Evolutionary conservation across 176 grass and related monocot species (phyloP).

Genomic region (Eragrostis curvula): DNA sequence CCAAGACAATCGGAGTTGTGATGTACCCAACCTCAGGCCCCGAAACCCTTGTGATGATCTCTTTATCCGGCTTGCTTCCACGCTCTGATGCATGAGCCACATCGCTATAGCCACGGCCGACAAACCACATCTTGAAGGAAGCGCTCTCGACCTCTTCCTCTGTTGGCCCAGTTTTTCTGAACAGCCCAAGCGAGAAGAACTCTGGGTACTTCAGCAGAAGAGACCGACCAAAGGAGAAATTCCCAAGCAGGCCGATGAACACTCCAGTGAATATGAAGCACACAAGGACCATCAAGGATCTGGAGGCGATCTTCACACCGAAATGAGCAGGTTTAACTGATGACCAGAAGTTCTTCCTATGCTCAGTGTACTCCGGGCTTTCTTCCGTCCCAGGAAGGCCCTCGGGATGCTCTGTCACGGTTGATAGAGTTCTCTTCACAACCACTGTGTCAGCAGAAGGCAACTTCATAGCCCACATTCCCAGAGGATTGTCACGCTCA

Average conservation of each 20-base stretch:
- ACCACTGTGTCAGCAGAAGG: constrained; percentile 84
- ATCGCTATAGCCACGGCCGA: constrained; percentile 65
- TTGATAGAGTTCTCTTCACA: constrained; percentile 74
- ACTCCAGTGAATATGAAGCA: constrained; percentile 55
- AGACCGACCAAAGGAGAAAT: constrained; percentile 63
- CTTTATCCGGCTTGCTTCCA: constrained; percentile 64
- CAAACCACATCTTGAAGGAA: constrained; percentile 91
- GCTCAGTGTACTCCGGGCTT: constrained; percentile 49
- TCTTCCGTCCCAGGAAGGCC: constrained; percentile 69
- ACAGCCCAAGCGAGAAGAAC: constrained; percentile 71
- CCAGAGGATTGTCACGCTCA: constrained; percentile 63
- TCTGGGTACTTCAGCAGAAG: constrained; percentile 82
- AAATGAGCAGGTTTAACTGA: constrained; percentile 82
- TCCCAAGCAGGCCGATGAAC: constrained; percentile 58
- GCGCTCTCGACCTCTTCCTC: constrained; percentile 80
- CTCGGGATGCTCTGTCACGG: constrained; percentile 59
- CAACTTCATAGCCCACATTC: constrained; percentile 74
- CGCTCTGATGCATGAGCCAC: constrained; percentile 19
- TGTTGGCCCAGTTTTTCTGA: constrained; percentile 68
- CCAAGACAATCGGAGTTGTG: constrained; percentile 75
- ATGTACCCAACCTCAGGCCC: constrained; percentile 83
- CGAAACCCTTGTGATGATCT: constrained; percentile 76
- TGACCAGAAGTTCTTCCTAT: constrained; percentile 70
- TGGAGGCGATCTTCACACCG: constrained; percentile 66
- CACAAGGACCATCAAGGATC: constrained; percentile 55